Percentiles rank a stretch among this genome's conserved stretches.
Evolutionary conservation across 148 eudicot genomes (phyloP).

Genomic region (Limonium bicolor): DNA sequence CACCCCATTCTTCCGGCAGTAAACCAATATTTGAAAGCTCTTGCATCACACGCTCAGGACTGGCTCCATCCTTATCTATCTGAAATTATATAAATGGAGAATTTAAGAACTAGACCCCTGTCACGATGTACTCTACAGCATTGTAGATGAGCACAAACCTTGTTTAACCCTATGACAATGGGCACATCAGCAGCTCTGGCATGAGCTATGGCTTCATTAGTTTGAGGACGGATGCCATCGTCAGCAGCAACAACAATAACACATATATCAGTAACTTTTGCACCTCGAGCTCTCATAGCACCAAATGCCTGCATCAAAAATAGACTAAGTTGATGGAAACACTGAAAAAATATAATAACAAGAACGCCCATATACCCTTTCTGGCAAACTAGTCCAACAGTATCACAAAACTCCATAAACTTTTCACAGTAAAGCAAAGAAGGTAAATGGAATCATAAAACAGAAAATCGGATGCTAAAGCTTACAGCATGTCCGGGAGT

Average conservation of each 20-base stretch:
- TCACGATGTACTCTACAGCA: too few species aligned
- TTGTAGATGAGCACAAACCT: too few species aligned
- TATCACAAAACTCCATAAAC: too few species aligned
- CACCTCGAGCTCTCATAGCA: slow-evolving; percentile 99
- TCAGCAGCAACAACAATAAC: slow-evolving; percentile 96
- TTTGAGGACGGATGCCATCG: slow-evolving; percentile 95
- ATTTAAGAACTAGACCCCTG: neutral
- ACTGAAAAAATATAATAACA: too few species aligned
- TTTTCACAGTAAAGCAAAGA: neutral
- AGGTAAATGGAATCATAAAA: slow-evolving; percentile 1
- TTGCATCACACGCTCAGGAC: slow-evolving; percentile 90
- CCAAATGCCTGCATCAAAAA: slow-evolving; percentile 68
- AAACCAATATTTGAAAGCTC: slow-evolving; percentile 89
- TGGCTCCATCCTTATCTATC: slow-evolving; percentile 98
- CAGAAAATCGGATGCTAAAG: neutral
- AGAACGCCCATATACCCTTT: too few species aligned
- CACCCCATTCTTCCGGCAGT: slow-evolving; percentile 97
- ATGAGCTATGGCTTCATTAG: slow-evolving; percentile 96
- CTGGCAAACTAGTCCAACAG: too few species aligned
- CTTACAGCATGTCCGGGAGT: slow-evolving; percentile 96
- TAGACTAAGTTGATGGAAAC: slow-evolving; percentile 7
- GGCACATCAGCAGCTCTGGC: slow-evolving; percentile 98
- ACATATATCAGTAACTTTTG: slow-evolving; percentile 92
- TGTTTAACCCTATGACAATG: slow-evolving; percentile 80
- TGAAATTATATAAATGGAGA: slow-evolving; percentile 14